Evolutionary conservation across 2,329 filamentous ascomycete genomes (phyloP), one percentile per base, ranked within the genome.

Genomic region (Gremmenia infestans): DNA sequence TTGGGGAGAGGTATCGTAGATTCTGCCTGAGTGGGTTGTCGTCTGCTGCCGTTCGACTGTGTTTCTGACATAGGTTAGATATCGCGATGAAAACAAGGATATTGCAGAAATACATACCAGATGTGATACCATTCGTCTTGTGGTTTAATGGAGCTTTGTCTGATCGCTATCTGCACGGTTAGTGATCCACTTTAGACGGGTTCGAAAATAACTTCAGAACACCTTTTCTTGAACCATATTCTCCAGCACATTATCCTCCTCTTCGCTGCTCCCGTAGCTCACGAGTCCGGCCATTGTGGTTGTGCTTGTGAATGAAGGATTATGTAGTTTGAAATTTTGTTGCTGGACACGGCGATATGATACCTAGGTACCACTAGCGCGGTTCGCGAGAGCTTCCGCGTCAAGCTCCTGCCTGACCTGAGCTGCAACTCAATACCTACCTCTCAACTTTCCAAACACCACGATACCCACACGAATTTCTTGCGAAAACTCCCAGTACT

Each of bases 181-280:
- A 67, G 64, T 39, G 37, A 63, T 22, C 52, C 23, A 55, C 40
- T 50, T 12, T 46, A 15, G 37, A 5, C 11, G 32, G n/a, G 35
- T 47, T 40, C 12, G 25, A 37, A 19, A 50, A 25, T 53, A 48
- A 14, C 14, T 48, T 49, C 15, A 50, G 59, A 55, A 56, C 60
- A 67, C 59, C 58, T 62, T 54, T 60, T 56, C 37, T 39, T 63
- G 50, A n/a, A 58, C 40, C 40, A 48, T 42, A 15, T 61, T 57
- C 22, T 57, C 51, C 23, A 56, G 56, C 12, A 60, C 54, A 48
- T 65, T 59, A 47, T 70, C 70, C 19, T 70, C 70, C 43, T 72
- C 71, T 39, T 72, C 72, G 50, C 72, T 72, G 60, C 72, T 74
- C 50, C 66, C 69, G 63, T 74, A 74, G 61, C 65, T 66, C 35